These are phyloP conservation scores for Sporothrix globosa DNA, from an alignment of 2,329 filamentous ascomycete species.

Conservation along the genomic window DNA sequence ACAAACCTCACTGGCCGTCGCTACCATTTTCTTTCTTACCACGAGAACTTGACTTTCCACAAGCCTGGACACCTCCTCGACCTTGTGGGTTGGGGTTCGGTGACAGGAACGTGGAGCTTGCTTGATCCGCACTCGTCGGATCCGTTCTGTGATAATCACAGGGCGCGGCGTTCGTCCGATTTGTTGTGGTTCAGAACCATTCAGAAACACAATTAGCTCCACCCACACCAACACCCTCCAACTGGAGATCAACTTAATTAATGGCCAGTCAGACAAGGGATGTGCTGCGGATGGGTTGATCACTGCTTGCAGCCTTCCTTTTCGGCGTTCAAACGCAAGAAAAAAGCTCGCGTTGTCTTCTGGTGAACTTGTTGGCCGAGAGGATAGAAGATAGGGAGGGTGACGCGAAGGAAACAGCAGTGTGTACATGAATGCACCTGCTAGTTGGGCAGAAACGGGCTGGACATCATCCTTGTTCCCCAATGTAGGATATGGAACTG, in stretches of 20 bases:
- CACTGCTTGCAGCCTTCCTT: neutral
- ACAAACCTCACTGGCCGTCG: too few relatives aligned
- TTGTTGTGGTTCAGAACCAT: neutral
- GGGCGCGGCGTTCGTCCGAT: constrained; percentile 1
- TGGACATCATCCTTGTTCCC: constrained; percentile 3
- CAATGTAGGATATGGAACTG: neutral
- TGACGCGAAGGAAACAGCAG: constrained; percentile 5
- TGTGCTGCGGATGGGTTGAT: neutral
- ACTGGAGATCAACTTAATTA: constrained; percentile 24
- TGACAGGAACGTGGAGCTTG: neutral
- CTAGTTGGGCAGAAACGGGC: constrained; percentile 18
- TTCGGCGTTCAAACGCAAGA: neutral
- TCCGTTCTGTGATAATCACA: neutral
- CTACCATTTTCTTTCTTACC: too few relatives aligned
- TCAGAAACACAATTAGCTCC: constrained; percentile 2
- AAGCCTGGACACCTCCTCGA: too few relatives aligned
- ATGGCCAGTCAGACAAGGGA: constrained; percentile 20
- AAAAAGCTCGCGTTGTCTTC: neutral
- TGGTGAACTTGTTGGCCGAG: neutral
- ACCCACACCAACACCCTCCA: constrained; percentile 25
- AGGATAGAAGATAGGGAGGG: neutral
- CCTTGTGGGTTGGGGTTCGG: neutral
- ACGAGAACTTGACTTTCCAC: neutral
- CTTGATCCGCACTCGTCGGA: neutral
- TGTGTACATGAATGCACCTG: neutral